Base-by-base conservation (phyloP, 2,329 filamentous ascomycete species). In the Claviceps humidiphila region DNA sequence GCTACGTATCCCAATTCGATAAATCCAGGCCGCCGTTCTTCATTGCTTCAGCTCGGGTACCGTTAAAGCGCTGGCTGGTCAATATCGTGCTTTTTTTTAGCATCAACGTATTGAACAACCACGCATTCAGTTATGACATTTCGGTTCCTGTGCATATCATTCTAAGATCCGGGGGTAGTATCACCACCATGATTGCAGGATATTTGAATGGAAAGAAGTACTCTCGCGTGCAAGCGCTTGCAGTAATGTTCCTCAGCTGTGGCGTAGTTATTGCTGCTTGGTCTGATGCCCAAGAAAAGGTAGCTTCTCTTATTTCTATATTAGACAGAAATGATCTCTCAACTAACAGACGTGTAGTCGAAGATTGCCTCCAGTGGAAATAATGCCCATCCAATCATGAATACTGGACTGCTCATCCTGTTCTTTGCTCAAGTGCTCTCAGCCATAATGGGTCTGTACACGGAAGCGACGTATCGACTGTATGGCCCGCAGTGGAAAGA, bases 111-210 rank as follows among this genome's bases (percentile, higher is more conserved):
- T 72, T 98, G 63, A 98, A 98, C 71, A 98, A 98, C 62, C 91
- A 91, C 74, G 93, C 91, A 6, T 98, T 98, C 67, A 90, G 89
- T 56, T 98, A 96, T 71, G 84, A 89, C 60, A 97, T 98, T 53
- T 95, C 89, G 6, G 89, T 98, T 0, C 93, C 93, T 1, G 82
- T 98, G 48, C 93, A 98, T 64, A 98, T 98, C 61, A 97, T 98
- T 58, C 75, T 98, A 34, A 82, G 93, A 51, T 96, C 90, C 48
- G 95, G 91, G 49, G 93, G 93, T 16, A 95, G 90, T 61, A 94
- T 97, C 56, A 94, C 90, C 4, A 97, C 93, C 8, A 95, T 98
- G 81, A 70, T 84, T 16, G 88, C 91, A n/a, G 93, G 93, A 3
- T 89, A 84, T 62, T 59, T 95, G 14, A 89, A 85, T 62, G 91